phyloP scores from a whole-genome alignment of 257 asterid genomes.

The Rauvolfia tetraphylla region DNA sequence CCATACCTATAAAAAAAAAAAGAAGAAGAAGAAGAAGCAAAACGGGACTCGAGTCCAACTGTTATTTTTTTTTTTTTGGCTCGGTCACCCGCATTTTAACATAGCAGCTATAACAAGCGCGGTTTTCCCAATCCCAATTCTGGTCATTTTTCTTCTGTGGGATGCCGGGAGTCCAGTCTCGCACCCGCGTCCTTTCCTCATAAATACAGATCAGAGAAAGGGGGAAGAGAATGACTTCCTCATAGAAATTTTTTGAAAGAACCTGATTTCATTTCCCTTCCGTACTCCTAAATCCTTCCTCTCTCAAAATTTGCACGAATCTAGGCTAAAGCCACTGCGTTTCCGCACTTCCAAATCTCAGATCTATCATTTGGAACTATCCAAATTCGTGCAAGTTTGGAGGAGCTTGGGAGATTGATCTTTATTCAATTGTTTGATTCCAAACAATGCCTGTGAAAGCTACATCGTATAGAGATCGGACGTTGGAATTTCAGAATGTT shows the following conservation, averaged over 20 bases:
- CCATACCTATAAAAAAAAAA: too few relatives aligned
- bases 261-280: neutral
- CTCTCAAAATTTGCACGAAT: neutral
- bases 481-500: conserved; percentile 66
- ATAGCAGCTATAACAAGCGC: too few relatives aligned
- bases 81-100: too few relatives aligned
- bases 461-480: conserved; percentile 85
- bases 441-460: conserved; percentile 55
- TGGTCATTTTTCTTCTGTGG: neutral
- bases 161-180: too few relatives aligned
- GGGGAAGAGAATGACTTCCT: neutral
- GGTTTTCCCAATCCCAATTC: neutral
- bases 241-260: neutral
- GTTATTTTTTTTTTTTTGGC: too few relatives aligned
- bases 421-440: neutral
- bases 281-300: neutral
- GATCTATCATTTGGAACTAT: neutral
- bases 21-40: too few relatives aligned
- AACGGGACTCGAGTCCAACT: too few relatives aligned
- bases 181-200: neutral
- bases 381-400: neutral
- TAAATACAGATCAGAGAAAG: neutral
- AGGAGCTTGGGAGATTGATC: neutral
- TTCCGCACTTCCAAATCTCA: conserved; percentile 7
- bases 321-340: neutral